phyloP scores from a whole-genome alignment of 805 yeast species.

The Candida ipomoeae region DNA sequence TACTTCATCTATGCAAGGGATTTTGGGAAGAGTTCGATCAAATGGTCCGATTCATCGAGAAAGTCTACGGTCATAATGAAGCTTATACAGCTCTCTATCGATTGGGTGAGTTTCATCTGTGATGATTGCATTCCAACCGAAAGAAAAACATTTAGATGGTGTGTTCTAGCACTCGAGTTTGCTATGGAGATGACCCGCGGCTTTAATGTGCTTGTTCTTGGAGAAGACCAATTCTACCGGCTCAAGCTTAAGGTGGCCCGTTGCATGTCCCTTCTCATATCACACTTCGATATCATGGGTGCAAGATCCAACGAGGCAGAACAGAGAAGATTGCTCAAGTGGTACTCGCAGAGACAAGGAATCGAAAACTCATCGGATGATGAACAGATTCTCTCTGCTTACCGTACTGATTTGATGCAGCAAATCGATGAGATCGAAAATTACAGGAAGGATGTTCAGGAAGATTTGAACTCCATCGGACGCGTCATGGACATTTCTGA shows the following conservation, averaged over 20 bases:
- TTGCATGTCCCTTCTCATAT: slow-evolving; percentile 87
- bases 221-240: slow-evolving; percentile 67
- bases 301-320: slow-evolving; percentile 80
- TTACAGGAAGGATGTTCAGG: slow-evolving; percentile 43
- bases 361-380: slow-evolving; percentile 43
- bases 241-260: slow-evolving; percentile 84
- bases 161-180: slow-evolving; percentile 91
- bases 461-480: slow-evolving; percentile 56
- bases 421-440: slow-evolving; percentile 63
- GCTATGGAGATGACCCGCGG: slow-evolving; percentile 94
- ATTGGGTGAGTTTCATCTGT: slow-evolving; percentile 89
- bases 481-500: slow-evolving; percentile 85
- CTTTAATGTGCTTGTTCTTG: slow-evolving; percentile 76
- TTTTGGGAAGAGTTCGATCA: slow-evolving; percentile 67
- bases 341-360: slow-evolving; percentile 51
- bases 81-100: slow-evolving; percentile 71
- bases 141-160: slow-evolving; percentile 89
- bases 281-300: slow-evolving; percentile 98
- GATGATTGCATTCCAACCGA: slow-evolving; percentile 95
- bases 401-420: slow-evolving; percentile 64
- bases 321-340: slow-evolving; percentile 50
- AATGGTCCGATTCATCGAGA: slow-evolving; percentile 58
- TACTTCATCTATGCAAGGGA: slow-evolving; percentile 77
- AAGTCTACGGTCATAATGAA: slow-evolving; percentile 67
- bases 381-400: slow-evolving; percentile 40